These are phyloP conservation scores for Phytophthora agathidicida DNA, from an alignment of 352 stramenopile species.

Conservation along the genomic window DNA sequence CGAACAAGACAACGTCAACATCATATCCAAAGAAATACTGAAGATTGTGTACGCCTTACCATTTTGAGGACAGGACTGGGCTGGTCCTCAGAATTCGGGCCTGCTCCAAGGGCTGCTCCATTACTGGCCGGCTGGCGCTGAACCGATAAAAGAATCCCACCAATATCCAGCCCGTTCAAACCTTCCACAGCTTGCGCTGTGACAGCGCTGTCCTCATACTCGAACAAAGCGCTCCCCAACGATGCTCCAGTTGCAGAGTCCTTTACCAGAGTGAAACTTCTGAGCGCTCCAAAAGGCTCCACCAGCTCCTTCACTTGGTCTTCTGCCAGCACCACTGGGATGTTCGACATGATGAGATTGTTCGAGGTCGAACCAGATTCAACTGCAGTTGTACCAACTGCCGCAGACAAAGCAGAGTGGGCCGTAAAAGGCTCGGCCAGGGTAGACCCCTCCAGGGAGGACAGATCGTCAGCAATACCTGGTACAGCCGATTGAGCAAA, in stretches of 20 bases:
- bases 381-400: background rate
- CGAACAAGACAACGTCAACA: background rate
- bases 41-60: conserved; percentile 44
- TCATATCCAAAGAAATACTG: background rate
- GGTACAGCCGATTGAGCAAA: conserved; percentile 53
- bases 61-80: conserved; percentile 73
- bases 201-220: conserved; percentile 72
- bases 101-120: conserved; percentile 3
- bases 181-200: conserved; percentile 68
- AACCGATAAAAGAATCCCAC: conserved; percentile 67
- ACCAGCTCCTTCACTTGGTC: conserved; percentile 87
- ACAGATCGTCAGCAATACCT: conserved; percentile 9
- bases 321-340: conserved; percentile 75
- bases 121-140: conserved; percentile 50
- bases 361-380: conserved; percentile 34
- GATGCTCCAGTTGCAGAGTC: conserved; percentile 54
- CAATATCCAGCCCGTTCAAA: conserved; percentile 81
- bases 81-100: conserved; percentile 35
- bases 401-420: background rate
- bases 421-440: conserved; percentile 13
- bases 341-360: conserved; percentile 83
- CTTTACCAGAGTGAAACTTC: conserved; percentile 69
- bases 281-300: conserved; percentile 80
- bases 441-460: conserved; percentile 7
- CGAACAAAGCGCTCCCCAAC: conserved; percentile 78